These are phyloP conservation scores for Maudiozyma humilis DNA, from an alignment of 1,139 yeast species.

Conservation along the genomic window DNA sequence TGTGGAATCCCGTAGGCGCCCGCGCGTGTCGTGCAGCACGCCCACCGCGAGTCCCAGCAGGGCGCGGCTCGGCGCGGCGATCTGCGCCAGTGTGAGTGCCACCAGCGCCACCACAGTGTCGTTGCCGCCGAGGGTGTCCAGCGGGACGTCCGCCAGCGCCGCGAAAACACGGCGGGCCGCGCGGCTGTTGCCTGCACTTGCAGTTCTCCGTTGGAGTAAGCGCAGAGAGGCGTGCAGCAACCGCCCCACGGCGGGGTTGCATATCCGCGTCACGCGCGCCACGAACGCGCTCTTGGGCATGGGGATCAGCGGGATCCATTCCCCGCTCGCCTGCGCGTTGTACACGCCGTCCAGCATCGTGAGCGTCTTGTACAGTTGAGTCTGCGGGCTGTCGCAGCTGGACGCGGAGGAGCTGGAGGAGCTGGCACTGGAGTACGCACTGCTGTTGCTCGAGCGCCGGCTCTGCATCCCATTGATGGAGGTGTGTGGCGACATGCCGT, in stretches of 20 bases:
- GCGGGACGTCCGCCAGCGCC: background rate
- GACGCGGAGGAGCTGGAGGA: background rate
- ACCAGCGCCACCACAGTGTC: background rate
- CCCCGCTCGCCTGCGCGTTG: background rate
- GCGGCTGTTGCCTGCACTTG: no score
- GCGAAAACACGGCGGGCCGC: no score
- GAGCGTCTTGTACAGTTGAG: background rate
- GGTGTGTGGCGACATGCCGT: no score
- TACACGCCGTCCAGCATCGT: background rate
- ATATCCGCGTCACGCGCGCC: background rate
- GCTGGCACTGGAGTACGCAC: no score
- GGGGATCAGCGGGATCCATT: background rate
- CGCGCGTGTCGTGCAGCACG: background rate
- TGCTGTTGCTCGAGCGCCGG: no score
- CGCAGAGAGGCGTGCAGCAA: background rate
- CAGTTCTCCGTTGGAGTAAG: background rate
- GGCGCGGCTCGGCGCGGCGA: background rate
- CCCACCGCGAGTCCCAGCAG: conserved; percentile 1
- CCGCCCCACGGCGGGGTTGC: background rate
- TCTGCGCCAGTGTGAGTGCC: background rate
- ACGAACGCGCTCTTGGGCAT: background rate
- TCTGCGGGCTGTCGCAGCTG: background rate
- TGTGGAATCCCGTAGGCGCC: background rate
- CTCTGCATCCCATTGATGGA: no score
- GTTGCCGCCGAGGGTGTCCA: background rate